phyloP scores from a whole-genome alignment of 2,329 filamentous ascomycete species.

The Aspergillus udagawae region DNA sequence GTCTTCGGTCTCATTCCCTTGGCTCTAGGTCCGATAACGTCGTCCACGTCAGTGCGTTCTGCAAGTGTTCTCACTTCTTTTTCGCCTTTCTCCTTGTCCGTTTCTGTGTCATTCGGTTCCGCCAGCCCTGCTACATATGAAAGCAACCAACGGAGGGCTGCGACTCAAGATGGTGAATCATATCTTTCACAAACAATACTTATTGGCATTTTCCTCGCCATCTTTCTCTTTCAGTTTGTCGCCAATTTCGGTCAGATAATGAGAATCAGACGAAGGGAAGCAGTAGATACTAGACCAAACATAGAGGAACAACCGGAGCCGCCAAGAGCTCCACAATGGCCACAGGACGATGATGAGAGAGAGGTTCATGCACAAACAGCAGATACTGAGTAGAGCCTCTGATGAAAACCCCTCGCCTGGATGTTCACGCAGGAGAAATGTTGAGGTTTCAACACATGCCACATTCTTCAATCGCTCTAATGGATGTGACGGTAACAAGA shows the following conservation, averaged over 20 bases:
- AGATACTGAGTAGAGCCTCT: not conserved
- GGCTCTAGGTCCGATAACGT: slow-evolving; percentile 20
- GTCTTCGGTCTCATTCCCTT: slow-evolving; percentile 28
- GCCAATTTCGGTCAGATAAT: slow-evolving; percentile 26
- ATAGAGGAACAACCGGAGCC: slow-evolving; percentile 1
- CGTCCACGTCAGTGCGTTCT: slow-evolving; percentile 18
- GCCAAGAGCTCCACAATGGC: slow-evolving; percentile 1
- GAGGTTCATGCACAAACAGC: not conserved
- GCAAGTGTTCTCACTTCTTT: slow-evolving; percentile 29
- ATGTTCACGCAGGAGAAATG: not conserved
- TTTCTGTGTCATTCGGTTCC: slow-evolving; percentile 32
- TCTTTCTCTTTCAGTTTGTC: slow-evolving; percentile 28
- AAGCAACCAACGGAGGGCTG: slow-evolving; percentile 2
- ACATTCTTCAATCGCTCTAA: not conserved
- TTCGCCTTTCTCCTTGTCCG: slow-evolving; percentile 34
- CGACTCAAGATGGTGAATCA: slow-evolving; percentile 11
- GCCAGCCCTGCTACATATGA: slow-evolving; percentile 6
- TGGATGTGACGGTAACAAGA: not conserved
- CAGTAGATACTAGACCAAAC: slow-evolving; percentile 1
- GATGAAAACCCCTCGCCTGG: not conserved
- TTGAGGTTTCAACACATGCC: not conserved
- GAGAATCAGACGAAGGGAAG: slow-evolving; percentile 18
- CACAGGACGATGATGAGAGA: slow-evolving; percentile 12
- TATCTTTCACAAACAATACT: slow-evolving; percentile 32
- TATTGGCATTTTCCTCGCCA: slow-evolving; percentile 27